These are phyloP conservation scores for Lophium mytilinum DNA, from an alignment of 495 filamentous ascomycete species.

Conservation along the genomic window DNA sequence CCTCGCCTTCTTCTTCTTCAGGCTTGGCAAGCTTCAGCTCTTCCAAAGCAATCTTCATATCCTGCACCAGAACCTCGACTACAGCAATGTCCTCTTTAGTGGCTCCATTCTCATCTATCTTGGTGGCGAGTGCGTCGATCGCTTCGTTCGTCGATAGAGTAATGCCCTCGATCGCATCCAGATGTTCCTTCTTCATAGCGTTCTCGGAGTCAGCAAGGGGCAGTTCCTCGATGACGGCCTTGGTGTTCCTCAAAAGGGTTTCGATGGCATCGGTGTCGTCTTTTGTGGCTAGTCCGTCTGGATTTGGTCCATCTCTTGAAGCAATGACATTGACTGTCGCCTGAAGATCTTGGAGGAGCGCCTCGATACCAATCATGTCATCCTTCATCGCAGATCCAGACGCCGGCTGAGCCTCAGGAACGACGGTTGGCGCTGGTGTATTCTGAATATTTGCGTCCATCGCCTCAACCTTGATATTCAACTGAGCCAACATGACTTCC, in stretches of 20 bases:
- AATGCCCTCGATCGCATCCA: constrained; percentile 62
- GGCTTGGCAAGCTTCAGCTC: constrained; percentile 57
- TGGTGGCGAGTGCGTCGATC: constrained; percentile 48
- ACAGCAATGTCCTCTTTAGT: constrained; percentile 58
- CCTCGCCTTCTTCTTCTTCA: constrained; percentile 51
- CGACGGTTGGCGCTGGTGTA: constrained; percentile 29
- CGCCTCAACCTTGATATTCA: constrained; percentile 75
- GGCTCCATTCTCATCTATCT: constrained; percentile 33
- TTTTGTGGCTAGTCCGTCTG: constrained; percentile 54
- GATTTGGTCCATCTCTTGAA: constrained; percentile 33
- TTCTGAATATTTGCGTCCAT: constrained; percentile 52
- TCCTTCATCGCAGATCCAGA: constrained; percentile 45
- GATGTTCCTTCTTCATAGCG: constrained; percentile 64
- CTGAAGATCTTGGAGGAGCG: constrained; percentile 51
- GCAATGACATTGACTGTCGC: constrained; percentile 43
- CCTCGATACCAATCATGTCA: constrained; percentile 54
- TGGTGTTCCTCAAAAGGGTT: constrained; percentile 75
- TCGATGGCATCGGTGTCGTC: constrained; percentile 86
- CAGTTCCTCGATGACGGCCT: constrained; percentile 71
- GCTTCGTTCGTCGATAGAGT: constrained; percentile 64
- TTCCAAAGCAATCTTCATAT: constrained; percentile 63
- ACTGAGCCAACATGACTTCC: constrained; percentile 69
- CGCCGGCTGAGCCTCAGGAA: constrained; percentile 34
- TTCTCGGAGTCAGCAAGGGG: constrained; percentile 51
- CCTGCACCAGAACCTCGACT: constrained; percentile 67